Percentiles rank a stretch among this genome's conserved stretches.
phyloP scores from a whole-genome alignment of 1,284 basidiomycete species.

The Fistulinella cinereoalba region DNA sequence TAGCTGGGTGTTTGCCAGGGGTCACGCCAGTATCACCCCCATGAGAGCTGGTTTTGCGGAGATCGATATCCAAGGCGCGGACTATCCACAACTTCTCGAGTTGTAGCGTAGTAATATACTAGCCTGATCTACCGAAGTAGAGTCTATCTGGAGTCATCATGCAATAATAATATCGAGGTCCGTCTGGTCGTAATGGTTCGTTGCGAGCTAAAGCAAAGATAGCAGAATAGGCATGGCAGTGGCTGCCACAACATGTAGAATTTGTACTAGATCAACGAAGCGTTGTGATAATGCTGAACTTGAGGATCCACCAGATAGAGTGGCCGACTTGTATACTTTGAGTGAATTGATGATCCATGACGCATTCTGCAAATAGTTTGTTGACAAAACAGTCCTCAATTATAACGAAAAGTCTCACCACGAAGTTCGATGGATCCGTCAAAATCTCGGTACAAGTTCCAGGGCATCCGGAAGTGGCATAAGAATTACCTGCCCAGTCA shows the following conservation, averaged over 20 bases:
- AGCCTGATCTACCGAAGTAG: too few species aligned
- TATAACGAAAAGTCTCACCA: constrained; percentile 39
- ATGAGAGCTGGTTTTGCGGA: constrained; percentile 72
- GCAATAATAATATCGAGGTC: constrained; percentile 10
- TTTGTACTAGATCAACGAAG: background rate
- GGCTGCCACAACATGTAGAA: constrained; percentile 7
- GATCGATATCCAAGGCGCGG: constrained; percentile 34
- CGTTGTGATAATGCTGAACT: constrained; percentile 9
- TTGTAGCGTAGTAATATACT: constrained; percentile 31
- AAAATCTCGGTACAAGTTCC: constrained; percentile 66
- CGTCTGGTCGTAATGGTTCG: background rate
- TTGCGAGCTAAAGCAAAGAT: constrained; percentile 14
- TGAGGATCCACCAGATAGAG: constrained; percentile 33
- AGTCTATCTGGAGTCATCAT: constrained; percentile 14
- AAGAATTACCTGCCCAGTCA: constrained; percentile 80
- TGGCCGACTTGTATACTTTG: constrained; percentile 50
- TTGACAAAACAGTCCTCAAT: background rate
- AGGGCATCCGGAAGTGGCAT: constrained; percentile 67
- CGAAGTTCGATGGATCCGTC: constrained; percentile 67
- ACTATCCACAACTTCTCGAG: constrained; percentile 48
- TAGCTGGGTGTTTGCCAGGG: constrained; percentile 72
- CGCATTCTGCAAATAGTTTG: constrained; percentile 44
- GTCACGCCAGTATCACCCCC: constrained; percentile 71
- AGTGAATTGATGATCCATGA: constrained; percentile 58
- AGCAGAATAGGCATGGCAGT: constrained; percentile 13